Conservation (phyloP, 2,329 filamentous ascomycete genomes). For the Calonectria fujianensis region DNA sequence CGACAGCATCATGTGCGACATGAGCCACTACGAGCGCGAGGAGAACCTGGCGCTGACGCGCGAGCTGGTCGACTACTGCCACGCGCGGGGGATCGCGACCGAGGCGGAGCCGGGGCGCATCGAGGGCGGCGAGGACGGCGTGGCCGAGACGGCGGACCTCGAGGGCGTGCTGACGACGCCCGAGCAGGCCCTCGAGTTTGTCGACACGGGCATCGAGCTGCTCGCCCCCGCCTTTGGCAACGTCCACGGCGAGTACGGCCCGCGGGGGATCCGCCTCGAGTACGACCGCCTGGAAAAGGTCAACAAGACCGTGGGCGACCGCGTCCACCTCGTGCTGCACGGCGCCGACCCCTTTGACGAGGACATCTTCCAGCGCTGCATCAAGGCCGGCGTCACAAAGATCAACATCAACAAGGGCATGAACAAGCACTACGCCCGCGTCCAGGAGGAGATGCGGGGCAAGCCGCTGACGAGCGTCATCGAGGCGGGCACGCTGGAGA, state of each 20-base stretch:
- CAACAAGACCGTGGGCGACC: constrained; percentile 65
- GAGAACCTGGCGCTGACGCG: constrained; percentile 80
- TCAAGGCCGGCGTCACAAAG: constrained; percentile 67
- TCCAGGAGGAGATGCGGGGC: constrained; percentile 66
- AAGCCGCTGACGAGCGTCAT: constrained; percentile 69
- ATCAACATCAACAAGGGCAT: constrained; percentile 72
- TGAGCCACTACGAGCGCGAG: constrained; percentile 82
- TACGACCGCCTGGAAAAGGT: constrained; percentile 56
- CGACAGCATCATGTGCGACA: constrained; percentile 86
- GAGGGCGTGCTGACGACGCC: constrained; percentile 76
- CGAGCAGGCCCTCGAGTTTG: constrained; percentile 81
- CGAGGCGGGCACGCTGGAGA: constrained; percentile 66
- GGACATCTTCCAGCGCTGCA: constrained; percentile 66
- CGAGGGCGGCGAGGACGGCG: constrained; percentile 78
- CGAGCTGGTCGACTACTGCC: constrained; percentile 77
- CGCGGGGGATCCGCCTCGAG: constrained; percentile 66
- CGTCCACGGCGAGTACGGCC: constrained; percentile 84
- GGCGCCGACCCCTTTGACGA: constrained; percentile 69
- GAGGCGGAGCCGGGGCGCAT: constrained; percentile 73
- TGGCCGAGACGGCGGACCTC: constrained; percentile 75
- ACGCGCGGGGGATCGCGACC: constrained; percentile 78
- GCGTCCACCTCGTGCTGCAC: constrained; percentile 68
- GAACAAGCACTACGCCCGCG: constrained; percentile 68
- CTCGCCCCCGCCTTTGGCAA: constrained; percentile 86
- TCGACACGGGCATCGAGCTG: constrained; percentile 82